Evolutionary conservation across 805 yeast species (phyloP).

Genomic region (Candida anglica): DNA sequence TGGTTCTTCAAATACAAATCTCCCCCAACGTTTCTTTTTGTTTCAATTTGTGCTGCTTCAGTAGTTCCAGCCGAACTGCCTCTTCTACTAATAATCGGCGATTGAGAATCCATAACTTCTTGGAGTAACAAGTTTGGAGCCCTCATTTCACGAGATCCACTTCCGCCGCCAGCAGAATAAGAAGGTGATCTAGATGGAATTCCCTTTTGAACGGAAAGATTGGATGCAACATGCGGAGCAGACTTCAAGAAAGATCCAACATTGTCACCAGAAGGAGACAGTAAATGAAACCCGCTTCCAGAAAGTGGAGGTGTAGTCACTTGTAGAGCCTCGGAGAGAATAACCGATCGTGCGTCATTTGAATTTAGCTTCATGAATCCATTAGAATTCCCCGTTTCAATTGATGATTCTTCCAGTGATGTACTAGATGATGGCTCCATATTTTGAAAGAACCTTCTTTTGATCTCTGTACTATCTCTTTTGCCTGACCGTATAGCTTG

Average conservation of each 20-base stretch:
- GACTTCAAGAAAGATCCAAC: constrained; percentile 16
- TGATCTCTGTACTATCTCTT: constrained; percentile 17
- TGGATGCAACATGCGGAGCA: constrained; percentile 11
- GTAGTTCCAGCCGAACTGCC: constrained; percentile 23
- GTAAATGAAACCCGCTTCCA: neutral
- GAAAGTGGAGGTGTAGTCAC: neutral
- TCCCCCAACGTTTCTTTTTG: constrained; percentile 43
- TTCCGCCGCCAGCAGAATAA: too few species aligned
- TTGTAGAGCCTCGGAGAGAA: neutral
- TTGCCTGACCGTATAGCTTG: constrained; percentile 35
- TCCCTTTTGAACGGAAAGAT: constrained; percentile 12
- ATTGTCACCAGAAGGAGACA: constrained; percentile 3
- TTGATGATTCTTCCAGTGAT: constrained; percentile 24
- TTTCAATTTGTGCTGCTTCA: constrained; percentile 44
- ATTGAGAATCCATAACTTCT: constrained; percentile 29
- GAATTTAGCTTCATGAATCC: too few species aligned
- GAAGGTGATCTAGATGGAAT: constrained; percentile 12
- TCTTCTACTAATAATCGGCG: constrained; percentile 23
- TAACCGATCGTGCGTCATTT: too few species aligned
- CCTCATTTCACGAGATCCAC: constrained; percentile 27
- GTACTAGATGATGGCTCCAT: constrained; percentile 23
- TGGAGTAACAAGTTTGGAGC: constrained; percentile 21
- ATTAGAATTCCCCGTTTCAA: neutral
- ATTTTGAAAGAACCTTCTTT: constrained; percentile 16
- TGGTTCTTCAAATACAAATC: constrained; percentile 41